Conservation (phyloP, 2,329 filamentous ascomycete genomes). For the Corinectria fuckeliana region DNA sequence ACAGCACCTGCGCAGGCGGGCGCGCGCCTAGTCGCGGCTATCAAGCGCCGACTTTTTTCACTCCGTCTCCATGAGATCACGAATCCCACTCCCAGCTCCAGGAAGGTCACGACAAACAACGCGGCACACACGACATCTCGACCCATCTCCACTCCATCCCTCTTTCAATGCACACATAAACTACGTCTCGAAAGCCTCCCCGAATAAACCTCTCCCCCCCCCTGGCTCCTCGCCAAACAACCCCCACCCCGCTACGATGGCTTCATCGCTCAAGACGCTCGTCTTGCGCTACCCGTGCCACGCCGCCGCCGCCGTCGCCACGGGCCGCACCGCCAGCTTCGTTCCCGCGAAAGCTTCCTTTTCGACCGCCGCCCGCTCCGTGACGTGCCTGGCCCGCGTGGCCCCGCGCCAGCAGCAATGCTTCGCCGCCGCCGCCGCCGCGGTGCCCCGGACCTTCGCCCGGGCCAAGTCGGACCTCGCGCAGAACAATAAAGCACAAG, state of each 20-base stretch:
- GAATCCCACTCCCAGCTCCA: conserved; percentile 29
- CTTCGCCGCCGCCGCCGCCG: conserved; percentile 14
- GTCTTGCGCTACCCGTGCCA: conserved; percentile 43
- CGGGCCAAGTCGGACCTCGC: conserved; percentile 29
- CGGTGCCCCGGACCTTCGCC: conserved; percentile 25
- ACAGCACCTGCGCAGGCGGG: neutral
- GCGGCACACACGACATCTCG: conserved; percentile 15
- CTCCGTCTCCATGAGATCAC: conserved; percentile 36
- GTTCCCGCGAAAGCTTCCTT: conserved; percentile 39
- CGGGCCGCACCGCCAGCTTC: conserved; percentile 30
- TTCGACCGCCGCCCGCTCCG: conserved; percentile 32
- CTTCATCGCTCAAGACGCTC: conserved; percentile 41
- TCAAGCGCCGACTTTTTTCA: conserved; percentile 32
- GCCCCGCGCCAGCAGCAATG: conserved; percentile 28
- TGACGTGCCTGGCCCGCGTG: conserved; percentile 31
- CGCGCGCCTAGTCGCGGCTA: conserved; percentile 34
- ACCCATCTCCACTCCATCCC: conserved; percentile 31
- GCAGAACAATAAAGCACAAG: conserved; percentile 21
- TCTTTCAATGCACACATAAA: conserved; percentile 3
- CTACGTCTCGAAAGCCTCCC: conserved; percentile 1
- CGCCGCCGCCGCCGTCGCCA: conserved; percentile 28
- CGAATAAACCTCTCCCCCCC: too few species aligned
- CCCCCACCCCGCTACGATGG: too few species aligned
- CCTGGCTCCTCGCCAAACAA: neutral
- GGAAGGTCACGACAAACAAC: conserved; percentile 29